A percentile compares a stretch with the other conserved stretches of the same genome.
phyloP scores from a whole-genome alignment of 371 early-diverging fungal genomes.

The Thermomucor indicae-seudaticae region DNA sequence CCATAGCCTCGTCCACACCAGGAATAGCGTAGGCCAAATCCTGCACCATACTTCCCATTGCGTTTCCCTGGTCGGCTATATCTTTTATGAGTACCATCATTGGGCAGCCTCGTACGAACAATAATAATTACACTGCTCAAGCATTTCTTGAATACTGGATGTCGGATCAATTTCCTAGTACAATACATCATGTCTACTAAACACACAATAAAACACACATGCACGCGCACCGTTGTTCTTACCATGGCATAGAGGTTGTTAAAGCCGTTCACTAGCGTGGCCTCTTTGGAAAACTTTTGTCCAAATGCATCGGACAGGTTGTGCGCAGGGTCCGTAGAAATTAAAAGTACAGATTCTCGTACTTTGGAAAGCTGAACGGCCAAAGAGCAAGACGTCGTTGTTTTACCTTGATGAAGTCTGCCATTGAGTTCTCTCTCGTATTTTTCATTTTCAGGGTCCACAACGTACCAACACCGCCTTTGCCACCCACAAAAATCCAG shows the following conservation, averaged over 20 bases:
- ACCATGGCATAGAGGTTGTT: constrained; percentile 95
- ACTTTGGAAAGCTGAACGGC: constrained; percentile 91
- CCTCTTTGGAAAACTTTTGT: constrained; percentile 96
- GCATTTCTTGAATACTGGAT: constrained; percentile 95
- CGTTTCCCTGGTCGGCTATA: constrained; percentile 72
- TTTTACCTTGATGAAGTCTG: constrained; percentile 70
- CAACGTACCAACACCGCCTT: constrained; percentile 96
- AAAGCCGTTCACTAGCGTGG: constrained; percentile 93
- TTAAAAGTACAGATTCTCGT: constrained; percentile 92
- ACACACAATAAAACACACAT: not conserved
- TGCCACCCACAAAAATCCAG: constrained; percentile 99
- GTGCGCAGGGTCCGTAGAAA: constrained; percentile 99
- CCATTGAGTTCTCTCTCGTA: no score
- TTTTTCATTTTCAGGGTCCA: no score
- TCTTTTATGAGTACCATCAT: no score
- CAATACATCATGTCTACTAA: no score
- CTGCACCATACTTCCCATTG: constrained; percentile 88
- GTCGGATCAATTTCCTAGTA: constrained; percentile 98
- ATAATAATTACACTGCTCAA: constrained; percentile 81
- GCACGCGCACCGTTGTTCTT: not conserved
- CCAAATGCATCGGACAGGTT: constrained; percentile 98
- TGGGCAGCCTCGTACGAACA: no score
- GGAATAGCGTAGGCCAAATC: constrained; percentile 97
- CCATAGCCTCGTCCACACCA: constrained; percentile 99
- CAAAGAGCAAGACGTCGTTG: constrained; percentile 73